Conservation (phyloP, 371 early-diverging fungal species). For the Entomophthora muscae region DNA sequence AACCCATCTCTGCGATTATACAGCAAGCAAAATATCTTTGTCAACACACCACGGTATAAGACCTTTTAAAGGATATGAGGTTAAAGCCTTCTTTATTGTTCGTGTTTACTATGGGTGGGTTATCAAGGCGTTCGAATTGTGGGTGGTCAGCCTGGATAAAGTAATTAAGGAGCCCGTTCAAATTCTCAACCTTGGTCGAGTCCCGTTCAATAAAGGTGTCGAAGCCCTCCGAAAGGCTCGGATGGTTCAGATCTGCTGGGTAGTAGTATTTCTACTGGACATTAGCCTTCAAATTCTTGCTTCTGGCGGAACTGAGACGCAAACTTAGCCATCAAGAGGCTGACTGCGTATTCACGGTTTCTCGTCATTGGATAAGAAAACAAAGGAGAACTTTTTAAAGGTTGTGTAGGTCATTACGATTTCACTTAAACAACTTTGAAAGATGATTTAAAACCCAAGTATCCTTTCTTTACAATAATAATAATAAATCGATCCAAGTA, state of each 20-base stretch:
- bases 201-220: constrained; percentile 42
- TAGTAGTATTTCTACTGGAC: constrained; percentile 50
- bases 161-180: constrained; percentile 59
- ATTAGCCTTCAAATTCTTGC: too few species aligned
- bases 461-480: too few species aligned
- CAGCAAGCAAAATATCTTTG: constrained; percentile 63
- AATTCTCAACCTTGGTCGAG: constrained; percentile 37
- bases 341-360: too few species aligned
- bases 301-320: too few species aligned
- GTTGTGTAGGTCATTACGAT: too few species aligned
- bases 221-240: constrained; percentile 34
- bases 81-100: not conserved
- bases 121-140: constrained; percentile 5
- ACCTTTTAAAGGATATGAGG: constrained; percentile 13
- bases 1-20: constrained; percentile 53
- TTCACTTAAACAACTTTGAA: too few species aligned
- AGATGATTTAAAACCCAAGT: too few species aligned
- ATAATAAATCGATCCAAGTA: too few species aligned
- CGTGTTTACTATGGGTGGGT: constrained; percentile 24
- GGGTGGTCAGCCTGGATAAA: constrained; percentile 18
- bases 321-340: too few species aligned
- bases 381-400: too few species aligned
- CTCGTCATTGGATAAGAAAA: too few species aligned
- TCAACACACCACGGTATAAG: constrained; percentile 70
- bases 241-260: constrained; percentile 27